Evolutionary conservation across 495 filamentous ascomycete species (phyloP), one percentile per base, ranked within the genome.

Genomic region (Aspergillus sparsus): DNA sequence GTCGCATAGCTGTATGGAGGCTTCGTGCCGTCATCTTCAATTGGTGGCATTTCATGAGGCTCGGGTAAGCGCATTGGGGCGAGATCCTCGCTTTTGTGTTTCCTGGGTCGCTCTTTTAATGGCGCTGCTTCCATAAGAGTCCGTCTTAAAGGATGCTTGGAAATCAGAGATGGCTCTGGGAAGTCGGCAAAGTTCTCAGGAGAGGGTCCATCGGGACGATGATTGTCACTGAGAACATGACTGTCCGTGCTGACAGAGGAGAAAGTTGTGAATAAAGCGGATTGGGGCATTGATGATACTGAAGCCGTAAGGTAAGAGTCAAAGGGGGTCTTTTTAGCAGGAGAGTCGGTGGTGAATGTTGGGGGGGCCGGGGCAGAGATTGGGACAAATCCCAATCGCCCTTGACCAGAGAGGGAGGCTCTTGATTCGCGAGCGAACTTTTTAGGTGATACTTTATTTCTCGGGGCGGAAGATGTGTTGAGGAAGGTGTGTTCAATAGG

Each of bases 1-100:
- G 85, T 87, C 10, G 94, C 94, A 71, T 98, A 98, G 73, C 93
- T 97, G 66, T 91, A 91, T 6, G 81, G 82, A 3, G 94, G 94
- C 70, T 98, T 98, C 32, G 80, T 79, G 62, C 92, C 93, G 69
- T 97, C 91, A 68, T 98, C 94, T 57, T 88, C 80, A 11, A 97
- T 83, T 4, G 78, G 70, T 0, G 94, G 90, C 79, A 96, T 92
- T 15, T 90, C 85, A 60, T 88, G 81, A 33, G 86, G 89, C 15
- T 88, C 80, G 3, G 92, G 90, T 9, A 95, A 68, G 15, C 78
- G 69, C n/a, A 76, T 64, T 13, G 68, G 47, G 39, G 69, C 42
- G n/a, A 74, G 57, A 57, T 86, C 74, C 79, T 85, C 70, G 63
- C 64, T 63, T 65, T 83, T 68, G 61, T 71, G 70, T 67, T 85